Evolutionary conservation across 805 yeast genomes (phyloP), one percentile per base, ranked within the genome.

Genomic region (Hanseniaspora lindneri): DNA sequence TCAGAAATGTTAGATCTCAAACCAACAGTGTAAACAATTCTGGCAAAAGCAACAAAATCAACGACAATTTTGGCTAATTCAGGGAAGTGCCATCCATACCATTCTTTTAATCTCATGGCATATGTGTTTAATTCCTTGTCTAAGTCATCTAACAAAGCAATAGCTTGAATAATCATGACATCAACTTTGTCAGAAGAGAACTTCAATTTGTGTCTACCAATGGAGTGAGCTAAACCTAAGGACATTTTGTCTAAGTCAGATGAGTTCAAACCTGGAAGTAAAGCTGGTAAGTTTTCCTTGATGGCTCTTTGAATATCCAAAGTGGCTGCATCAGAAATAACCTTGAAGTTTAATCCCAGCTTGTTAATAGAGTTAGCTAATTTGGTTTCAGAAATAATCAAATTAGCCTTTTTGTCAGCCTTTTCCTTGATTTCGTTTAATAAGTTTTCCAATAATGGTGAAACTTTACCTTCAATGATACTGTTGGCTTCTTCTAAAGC

Each of bases 71-170:
- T 92, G 60, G 96, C 96, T 78, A 92, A 78, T 69, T 92, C 98
- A 34, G 98, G 98, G 80, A 92, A 92, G 69, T 92, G 98, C 98
- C 98, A 92, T 56, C 98, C 98, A 71, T 92, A 92, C 98, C 98
- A 92, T 72, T 92, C 98, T 72, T 89, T 92, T 70, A 89, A 79
- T 73, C 98, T 80, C 98, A 92, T 92, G 57, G 97, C 95, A 61
- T 89, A 92, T 47, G 96, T 92, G 72, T 92, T 92, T 60, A 92
- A 76, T 68, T 92, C 98, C 71, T 92, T 92, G 72, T 92, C 98
- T 60, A 92, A 76, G 63, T 92, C 96, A 61, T 92, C 98, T 62
- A 92, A 76, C 56, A 92, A 73, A 19, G 97, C 96, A 69, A 92
- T 92, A 51, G 98, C 98, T 73, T 92, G 98, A 55, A 92, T 94